These are phyloP conservation scores for Malus sieversii DNA, from an alignment of 306 rosid genomes.

Conservation along the genomic window DNA sequence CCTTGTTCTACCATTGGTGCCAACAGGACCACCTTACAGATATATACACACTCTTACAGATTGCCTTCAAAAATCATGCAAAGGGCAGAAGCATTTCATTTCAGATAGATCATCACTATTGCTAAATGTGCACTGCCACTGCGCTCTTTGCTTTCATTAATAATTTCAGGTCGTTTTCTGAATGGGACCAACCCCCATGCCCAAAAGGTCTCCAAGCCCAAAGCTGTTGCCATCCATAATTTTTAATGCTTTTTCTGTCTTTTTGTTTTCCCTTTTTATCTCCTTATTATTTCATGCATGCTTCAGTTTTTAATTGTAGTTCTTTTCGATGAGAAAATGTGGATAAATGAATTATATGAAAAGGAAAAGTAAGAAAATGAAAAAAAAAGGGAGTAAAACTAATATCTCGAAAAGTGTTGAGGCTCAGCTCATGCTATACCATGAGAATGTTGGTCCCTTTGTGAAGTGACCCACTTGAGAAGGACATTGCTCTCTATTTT, in stretches of 20 bases:
- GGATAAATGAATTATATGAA: not conserved
- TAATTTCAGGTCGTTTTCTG: conserved; percentile 57
- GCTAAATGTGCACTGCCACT: not conserved
- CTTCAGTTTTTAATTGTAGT: not conserved
- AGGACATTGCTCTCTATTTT: conserved; percentile 39
- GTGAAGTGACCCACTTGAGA: conserved; percentile 53
- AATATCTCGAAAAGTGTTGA: conserved; percentile 34
- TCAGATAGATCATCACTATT: not conserved
- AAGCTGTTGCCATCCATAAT: conserved; percentile 25
- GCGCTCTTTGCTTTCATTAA: conserved; percentile 32
- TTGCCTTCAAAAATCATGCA: conserved; percentile 14
- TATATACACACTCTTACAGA: not conserved
- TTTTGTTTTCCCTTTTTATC: not conserved
- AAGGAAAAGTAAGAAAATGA: conserved; percentile 7
- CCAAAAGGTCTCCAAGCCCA: conserved; percentile 32
- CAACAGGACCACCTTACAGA: conserved; percentile 53
- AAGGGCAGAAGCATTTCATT: conserved; percentile 5
- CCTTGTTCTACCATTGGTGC: conserved; percentile 32
- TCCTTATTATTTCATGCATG: not conserved
- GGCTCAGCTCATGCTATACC: conserved; percentile 11
- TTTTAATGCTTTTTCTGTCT: conserved; percentile 18
- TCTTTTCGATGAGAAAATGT: not conserved
- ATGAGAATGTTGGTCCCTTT: conserved; percentile 70
- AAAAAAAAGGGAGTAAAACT: conserved; percentile 2
- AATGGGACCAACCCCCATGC: conserved; percentile 24